Percentiles rank a stretch among this genome's conserved stretches.
These are phyloP conservation scores for Sindora glabra DNA, from an alignment of 306 rosid genomes.

Conservation along the genomic window DNA sequence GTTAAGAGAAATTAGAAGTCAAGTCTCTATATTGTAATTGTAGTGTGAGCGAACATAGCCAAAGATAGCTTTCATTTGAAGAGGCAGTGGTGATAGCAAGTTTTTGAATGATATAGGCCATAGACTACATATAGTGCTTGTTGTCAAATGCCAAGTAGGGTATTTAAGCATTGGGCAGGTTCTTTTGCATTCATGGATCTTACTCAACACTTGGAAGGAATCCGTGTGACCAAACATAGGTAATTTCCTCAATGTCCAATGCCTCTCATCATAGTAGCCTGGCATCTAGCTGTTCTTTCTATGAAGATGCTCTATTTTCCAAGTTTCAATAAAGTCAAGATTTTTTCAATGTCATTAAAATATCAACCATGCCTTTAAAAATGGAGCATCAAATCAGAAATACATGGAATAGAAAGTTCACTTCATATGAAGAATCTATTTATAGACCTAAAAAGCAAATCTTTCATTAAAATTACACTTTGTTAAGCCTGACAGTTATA, in stretches of 20 bases:
- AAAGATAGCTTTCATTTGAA: not conserved
- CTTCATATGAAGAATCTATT: not conserved
- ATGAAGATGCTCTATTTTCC: slow-evolving; percentile 41
- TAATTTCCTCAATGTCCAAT: slow-evolving; percentile 83
- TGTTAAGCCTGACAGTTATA: not conserved
- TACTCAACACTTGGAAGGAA: slow-evolving; percentile 46
- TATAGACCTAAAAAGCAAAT: not conserved
- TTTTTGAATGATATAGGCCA: slow-evolving; percentile 62
- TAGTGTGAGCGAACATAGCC: slow-evolving; percentile 44
- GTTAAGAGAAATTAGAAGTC: slow-evolving; percentile 47
- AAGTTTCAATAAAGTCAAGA: not conserved
- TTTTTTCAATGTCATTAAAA: slow-evolving; percentile 2
- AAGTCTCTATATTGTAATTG: slow-evolving; percentile 49
- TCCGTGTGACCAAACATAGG: slow-evolving; percentile 73
- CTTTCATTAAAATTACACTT: not conserved
- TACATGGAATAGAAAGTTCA: not conserved
- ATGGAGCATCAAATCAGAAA: not conserved
- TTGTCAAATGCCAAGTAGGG: slow-evolving; percentile 70
- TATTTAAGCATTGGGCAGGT: slow-evolving; percentile 59
- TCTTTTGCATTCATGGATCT: slow-evolving; percentile 53
- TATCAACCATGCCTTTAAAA: not conserved
- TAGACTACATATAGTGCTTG: slow-evolving; percentile 54
- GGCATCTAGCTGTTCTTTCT: slow-evolving; percentile 59
- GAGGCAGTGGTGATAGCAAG: slow-evolving; percentile 11
- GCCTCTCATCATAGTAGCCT: slow-evolving; percentile 84